Base-by-base conservation (phyloP, 768 basidiomycete genomes). In the Scleroderma citrinum region DNA sequence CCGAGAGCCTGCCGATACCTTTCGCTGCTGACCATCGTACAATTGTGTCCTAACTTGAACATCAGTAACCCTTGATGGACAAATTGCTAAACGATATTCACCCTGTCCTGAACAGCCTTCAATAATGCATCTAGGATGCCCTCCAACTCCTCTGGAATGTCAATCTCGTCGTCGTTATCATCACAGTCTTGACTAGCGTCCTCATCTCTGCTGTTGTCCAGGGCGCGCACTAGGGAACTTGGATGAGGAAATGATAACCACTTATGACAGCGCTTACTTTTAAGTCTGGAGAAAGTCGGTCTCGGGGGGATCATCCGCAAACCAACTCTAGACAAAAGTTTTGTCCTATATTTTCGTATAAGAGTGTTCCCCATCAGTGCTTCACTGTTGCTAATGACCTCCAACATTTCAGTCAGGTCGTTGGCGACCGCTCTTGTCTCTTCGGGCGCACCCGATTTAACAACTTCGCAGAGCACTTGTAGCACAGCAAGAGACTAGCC, bases 11-110 rank as follows among this genome's bases (percentile, higher is more conserved):
- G 7, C 93, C 88, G 8, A 97, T 70, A 34, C 88, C 89, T 67
- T 98, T 99, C 10, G 96, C 89, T 5, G 92, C 81, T 13, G 95
- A 92, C 80, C 91, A 97, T 44, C 96, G 86, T 12, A 98, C 92
- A 23, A 93, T 73, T 0, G 95, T 97, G 59, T 96, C 94, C 94
- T 98, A 56, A 14, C 46, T 19, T 19, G 38, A 52, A 32, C n/a
- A 53, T 56, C 13, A 56, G 32, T 16, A 6, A 12, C 20, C 39
- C 12, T 12, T 10, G 13, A 19, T 20, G 32, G 38, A 14, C 29
- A 1, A 36, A 34, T 3, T 12, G 17, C 0, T 10, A 16, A 8
- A n/a, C 24, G 60, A 68, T 24, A 59, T 65, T 32, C 52, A 94
- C 94, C 67, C 82, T 88, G 63, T 99, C 93, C 58, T 88, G 83